Percentiles rank a stretch among this genome's conserved stretches.
Conservation (phyloP, 2,329 filamentous ascomycete genomes). For the Aschersonia sp. region DNA sequence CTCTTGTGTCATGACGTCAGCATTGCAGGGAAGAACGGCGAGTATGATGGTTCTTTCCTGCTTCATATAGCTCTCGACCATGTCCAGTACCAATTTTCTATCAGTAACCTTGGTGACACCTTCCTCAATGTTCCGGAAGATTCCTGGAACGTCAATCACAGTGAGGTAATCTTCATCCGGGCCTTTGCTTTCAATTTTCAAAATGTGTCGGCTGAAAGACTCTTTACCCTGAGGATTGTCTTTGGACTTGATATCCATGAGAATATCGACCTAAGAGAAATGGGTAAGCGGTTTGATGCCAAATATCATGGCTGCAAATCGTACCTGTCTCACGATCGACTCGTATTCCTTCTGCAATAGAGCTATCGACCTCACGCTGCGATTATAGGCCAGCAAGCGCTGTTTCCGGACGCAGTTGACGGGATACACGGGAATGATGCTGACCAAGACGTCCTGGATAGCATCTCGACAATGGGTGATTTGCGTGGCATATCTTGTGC, state of each 20-base stretch:
- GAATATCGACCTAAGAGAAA: conserved; percentile 18
- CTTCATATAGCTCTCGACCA: conserved; percentile 32
- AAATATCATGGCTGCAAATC: conserved; percentile 1
- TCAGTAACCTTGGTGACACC: conserved; percentile 29
- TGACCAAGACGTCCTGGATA: conserved; percentile 23
- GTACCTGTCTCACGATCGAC: conserved; percentile 23
- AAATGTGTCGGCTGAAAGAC: conserved; percentile 29
- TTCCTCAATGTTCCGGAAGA: conserved; percentile 22
- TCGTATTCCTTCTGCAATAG: conserved; percentile 11
- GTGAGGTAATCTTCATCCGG: conserved; percentile 32
- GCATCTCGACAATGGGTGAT: conserved; percentile 10
- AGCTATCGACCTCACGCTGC: neutral
- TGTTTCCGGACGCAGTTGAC: conserved; percentile 5
- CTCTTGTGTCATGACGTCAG: conserved; percentile 25
- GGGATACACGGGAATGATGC: conserved; percentile 18
- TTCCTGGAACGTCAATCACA: conserved; percentile 38
- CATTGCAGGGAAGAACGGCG: conserved; percentile 26
- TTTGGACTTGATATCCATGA: conserved; percentile 26
- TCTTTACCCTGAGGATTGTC: conserved; percentile 2
- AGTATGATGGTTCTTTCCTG: conserved; percentile 33
- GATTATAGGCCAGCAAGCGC: neutral
- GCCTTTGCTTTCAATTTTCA: conserved; percentile 26
- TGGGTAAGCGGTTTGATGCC: neutral
- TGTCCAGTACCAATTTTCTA: conserved; percentile 27
- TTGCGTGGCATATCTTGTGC: conserved; percentile 32